Evolutionary conservation across 805 yeast genomes (phyloP).

Genomic region (Barnettozyma siamensis): DNA sequence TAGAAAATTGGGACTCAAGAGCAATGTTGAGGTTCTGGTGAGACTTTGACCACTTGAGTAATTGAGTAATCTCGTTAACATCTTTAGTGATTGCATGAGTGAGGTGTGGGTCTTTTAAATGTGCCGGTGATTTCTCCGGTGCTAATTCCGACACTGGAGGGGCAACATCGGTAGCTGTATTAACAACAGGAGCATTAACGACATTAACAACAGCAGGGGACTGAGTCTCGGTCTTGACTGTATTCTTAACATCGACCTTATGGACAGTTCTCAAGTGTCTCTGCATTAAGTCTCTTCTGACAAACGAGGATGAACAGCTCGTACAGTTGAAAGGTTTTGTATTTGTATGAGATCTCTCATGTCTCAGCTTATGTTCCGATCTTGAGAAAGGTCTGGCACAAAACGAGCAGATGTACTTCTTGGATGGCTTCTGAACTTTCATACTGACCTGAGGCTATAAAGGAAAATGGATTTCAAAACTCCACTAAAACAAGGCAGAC

Average conservation of each 20-base stretch:
- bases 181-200: neutral
- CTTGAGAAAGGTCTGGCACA: constrained; percentile 15
- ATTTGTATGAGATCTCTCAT: constrained; percentile 15
- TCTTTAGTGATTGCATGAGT: constrained; percentile 1
- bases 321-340: constrained; percentile 15
- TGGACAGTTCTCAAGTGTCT: constrained; percentile 14
- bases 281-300: constrained; percentile 15
- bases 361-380: constrained; percentile 15
- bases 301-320: constrained; percentile 11
- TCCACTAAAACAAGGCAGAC: neutral
- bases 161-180: too few relatives aligned
- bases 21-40: neutral
- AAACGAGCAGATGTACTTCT: constrained; percentile 14
- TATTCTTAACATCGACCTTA: constrained; percentile 4
- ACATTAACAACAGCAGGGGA: neutral
- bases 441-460: too few relatives aligned
- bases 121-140: too few relatives aligned
- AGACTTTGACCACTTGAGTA: constrained; percentile 8
- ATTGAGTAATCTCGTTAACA: constrained; percentile 6
- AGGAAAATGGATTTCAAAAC: too few relatives aligned
- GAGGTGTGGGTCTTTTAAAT: neutral
- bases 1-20: constrained; percentile 7
- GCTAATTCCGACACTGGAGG: too few relatives aligned
- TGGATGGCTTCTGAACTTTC: constrained; percentile 4
- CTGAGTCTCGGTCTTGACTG: too few relatives aligned